A percentile compares a stretch with the other conserved stretches of the same genome.
Evolutionary conservation across 176 grass and related monocot species (phyloP).

Genomic region (Eleusine coracana): DNA sequence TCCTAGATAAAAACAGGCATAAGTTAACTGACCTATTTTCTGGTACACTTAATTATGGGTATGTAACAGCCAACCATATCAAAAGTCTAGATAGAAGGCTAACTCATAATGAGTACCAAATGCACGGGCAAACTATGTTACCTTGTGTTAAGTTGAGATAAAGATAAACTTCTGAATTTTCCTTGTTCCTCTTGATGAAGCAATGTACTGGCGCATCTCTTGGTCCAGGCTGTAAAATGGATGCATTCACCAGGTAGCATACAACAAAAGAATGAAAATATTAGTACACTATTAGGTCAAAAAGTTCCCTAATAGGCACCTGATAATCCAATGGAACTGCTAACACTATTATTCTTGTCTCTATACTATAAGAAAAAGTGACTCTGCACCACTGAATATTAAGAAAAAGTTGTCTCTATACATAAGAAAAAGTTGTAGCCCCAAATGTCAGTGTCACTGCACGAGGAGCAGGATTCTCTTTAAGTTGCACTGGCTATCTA

Average conservation of each 20-base stretch:
- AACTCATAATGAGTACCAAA: background rate
- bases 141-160: conserved; percentile 66
- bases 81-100: background rate
- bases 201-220: conserved; percentile 57
- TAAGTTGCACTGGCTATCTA: background rate
- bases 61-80: background rate
- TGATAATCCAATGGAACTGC: background rate
- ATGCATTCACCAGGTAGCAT: background rate
- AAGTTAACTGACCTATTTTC: background rate
- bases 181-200: conserved; percentile 72
- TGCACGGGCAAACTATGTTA: conserved; percentile 3
- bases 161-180: conserved; percentile 59
- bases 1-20: no score
- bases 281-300: background rate
- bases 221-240: conserved; percentile 58
- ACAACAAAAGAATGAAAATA: background rate
- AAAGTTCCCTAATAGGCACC: background rate
- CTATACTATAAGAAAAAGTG: background rate
- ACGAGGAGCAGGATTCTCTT: background rate
- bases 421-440: background rate
- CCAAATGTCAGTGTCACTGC: background rate
- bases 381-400: background rate
- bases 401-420: background rate
- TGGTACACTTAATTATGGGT: background rate
- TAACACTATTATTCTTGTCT: no score